These are phyloP conservation scores for Tagetes patula DNA, from an alignment of 129 eudicot genomes.

Conservation along the genomic window DNA sequence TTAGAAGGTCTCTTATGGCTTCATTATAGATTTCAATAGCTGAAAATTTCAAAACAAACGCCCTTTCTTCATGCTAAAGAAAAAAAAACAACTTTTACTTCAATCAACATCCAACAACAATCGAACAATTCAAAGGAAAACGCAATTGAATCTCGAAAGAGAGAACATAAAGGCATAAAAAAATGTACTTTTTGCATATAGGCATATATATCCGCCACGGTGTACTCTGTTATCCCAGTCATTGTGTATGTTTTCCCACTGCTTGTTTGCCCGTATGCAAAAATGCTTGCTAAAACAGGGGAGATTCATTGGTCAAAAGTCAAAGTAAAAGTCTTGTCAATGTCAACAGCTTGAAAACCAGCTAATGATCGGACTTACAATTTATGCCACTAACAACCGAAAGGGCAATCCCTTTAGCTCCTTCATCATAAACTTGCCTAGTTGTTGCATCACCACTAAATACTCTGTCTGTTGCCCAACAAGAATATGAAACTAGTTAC, in stretches of 20 bases:
- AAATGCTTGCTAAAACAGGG: slow-evolving; percentile 71
- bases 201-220: slow-evolving; percentile 92
- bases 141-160: neutral
- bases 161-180: neutral
- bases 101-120: neutral
- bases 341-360: neutral
- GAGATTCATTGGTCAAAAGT: neutral
- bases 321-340: slow-evolving; percentile 4
- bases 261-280: slow-evolving; percentile 98
- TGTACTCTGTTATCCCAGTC: slow-evolving; percentile 93
- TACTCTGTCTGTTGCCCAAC: slow-evolving; percentile 71
- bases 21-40: slow-evolving; percentile 98
- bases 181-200: slow-evolving; percentile 74
- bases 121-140: neutral
- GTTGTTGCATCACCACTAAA: slow-evolving; percentile 86
- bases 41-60: slow-evolving; percentile 87
- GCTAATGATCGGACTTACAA: slow-evolving; percentile 51
- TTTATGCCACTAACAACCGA: slow-evolving; percentile 97
- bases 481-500: neutral
- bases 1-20: slow-evolving; percentile 94
- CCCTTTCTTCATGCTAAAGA: slow-evolving; percentile 93
- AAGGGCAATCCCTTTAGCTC: slow-evolving; percentile 89
- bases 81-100: slow-evolving; percentile 1
- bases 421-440: slow-evolving; percentile 89
- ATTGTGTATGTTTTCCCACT: slow-evolving; percentile 98